These are phyloP conservation scores for Somion occarium DNA, from an alignment of 1,284 basidiomycete species.

Conservation along the genomic window DNA sequence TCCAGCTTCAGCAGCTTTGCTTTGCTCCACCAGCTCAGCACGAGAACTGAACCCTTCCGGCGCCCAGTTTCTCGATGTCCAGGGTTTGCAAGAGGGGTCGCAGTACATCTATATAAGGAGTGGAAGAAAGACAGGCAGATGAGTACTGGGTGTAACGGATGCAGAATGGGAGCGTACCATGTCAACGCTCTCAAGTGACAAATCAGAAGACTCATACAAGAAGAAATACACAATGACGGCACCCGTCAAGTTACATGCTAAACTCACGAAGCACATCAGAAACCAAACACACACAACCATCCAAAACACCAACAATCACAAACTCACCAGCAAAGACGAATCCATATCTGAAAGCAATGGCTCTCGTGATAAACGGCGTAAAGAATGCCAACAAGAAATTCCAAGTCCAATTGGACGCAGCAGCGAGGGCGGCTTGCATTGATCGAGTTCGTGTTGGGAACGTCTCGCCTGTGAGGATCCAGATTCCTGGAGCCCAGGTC, in stretches of 20 bases:
- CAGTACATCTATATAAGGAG: constrained; percentile 63
- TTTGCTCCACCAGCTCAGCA: constrained; percentile 36
- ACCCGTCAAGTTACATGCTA: constrained; percentile 52
- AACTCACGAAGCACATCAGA: too few relatives aligned
- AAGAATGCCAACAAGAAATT: constrained; percentile 79
- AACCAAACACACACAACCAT: too few relatives aligned
- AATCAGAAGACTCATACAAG: constrained; percentile 71
- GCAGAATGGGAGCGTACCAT: constrained; percentile 30
- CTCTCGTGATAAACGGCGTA: constrained; percentile 58
- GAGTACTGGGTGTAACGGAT: constrained; percentile 6
- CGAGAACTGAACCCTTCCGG: constrained; percentile 44
- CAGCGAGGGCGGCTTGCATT: constrained; percentile 72
- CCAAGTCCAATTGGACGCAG: constrained; percentile 66
- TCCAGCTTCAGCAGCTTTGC: constrained; percentile 26
- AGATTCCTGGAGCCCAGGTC: constrained; percentile 72
- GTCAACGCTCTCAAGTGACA: constrained; percentile 70
- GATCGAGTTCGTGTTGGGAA: constrained; percentile 74
- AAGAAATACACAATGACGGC: constrained; percentile 71
- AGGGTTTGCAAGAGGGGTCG: constrained; percentile 62
- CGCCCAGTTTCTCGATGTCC: constrained; percentile 57
- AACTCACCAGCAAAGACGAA: constrained; percentile 65
- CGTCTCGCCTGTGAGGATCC: constrained; percentile 76
- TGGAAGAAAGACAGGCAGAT: not conserved
- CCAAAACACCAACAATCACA: too few relatives aligned
- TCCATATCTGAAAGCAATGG: constrained; percentile 64